phyloP scores from a whole-genome alignment of 208 protist genomes.

The Trypanosomatidae sp. region DNA sequence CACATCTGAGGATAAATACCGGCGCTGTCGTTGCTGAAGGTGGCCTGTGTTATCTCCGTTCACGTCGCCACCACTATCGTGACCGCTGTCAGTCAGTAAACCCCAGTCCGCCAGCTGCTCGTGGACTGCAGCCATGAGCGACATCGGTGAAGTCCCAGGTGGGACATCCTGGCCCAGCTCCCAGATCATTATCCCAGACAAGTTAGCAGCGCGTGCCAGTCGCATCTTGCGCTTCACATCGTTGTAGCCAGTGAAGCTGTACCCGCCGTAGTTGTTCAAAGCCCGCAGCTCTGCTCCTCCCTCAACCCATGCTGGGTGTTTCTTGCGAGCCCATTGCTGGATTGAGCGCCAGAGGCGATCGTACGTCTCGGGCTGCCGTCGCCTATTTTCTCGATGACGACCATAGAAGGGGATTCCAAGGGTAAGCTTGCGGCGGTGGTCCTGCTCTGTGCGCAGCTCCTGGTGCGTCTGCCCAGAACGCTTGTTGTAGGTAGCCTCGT shows the following conservation, averaged over 20 bases:
- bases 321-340: constrained; percentile 31
- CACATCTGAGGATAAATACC: not conserved
- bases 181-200: constrained; percentile 78
- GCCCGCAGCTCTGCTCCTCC: constrained; percentile 26
- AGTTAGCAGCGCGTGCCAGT: constrained; percentile 33
- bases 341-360: constrained; percentile 37
- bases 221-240: constrained; percentile 54
- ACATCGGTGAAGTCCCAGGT: constrained; percentile 37
- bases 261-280: constrained; percentile 38
- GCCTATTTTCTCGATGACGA: constrained; percentile 27
- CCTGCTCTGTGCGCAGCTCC: not conserved
- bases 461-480: not conserved
- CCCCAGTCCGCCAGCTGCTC: constrained; percentile 50
- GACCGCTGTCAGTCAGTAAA: not conserved
- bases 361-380: constrained; percentile 46
- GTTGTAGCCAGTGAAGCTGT: constrained; percentile 41
- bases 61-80: not conserved
- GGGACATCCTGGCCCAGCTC: constrained; percentile 74
- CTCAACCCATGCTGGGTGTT: constrained; percentile 29
- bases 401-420: constrained; percentile 73
- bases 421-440: constrained; percentile 42
- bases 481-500: not conserved
- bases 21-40: not conserved
- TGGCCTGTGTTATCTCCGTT: not conserved
- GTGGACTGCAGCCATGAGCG: constrained; percentile 49